A percentile compares a stretch with the other conserved stretches of the same genome.
Conservation (phyloP, 345 rosid species). For the Acer saccharum region DNA sequence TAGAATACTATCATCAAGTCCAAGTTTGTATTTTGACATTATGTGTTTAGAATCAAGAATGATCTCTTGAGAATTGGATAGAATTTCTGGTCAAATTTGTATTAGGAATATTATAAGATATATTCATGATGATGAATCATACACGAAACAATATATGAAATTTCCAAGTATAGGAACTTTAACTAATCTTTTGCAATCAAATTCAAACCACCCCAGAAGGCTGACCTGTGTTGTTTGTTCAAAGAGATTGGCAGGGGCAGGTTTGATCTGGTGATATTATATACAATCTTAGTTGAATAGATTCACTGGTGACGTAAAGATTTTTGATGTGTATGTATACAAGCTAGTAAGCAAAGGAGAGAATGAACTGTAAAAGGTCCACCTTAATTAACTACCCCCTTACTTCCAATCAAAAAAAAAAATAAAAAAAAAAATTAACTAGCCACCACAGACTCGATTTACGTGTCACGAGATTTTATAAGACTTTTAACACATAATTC, state of each 20-base stretch:
- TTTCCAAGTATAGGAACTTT: neutral
- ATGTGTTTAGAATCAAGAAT: neutral
- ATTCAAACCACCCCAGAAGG: neutral
- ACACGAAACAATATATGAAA: neutral
- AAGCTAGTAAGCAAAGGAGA: neutral
- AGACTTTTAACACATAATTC: neutral
- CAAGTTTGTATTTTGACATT: neutral
- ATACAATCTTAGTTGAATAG: neutral
- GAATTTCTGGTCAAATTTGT: neutral
- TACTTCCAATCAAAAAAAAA: too few relatives aligned
- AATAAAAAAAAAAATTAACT: too few relatives aligned
- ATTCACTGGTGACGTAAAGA: neutral
- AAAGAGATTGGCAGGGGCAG: neutral
- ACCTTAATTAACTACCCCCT: neutral
- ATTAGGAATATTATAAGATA: neutral
- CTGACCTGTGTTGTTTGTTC: neutral
- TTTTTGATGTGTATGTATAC: neutral
- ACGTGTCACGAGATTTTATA: too few relatives aligned
- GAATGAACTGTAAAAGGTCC: neutral
- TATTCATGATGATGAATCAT: neutral
- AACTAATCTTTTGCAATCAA: neutral
- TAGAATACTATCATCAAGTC: neutral
- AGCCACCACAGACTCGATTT: neutral
- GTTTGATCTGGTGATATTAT: slow-evolving; percentile 1
- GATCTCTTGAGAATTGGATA: neutral